Percentiles rank a stretch among this genome's conserved stretches.
Conservation (phyloP, 108 stramenopile genomes). For the Pseudonitzschia multistriata region DNA sequence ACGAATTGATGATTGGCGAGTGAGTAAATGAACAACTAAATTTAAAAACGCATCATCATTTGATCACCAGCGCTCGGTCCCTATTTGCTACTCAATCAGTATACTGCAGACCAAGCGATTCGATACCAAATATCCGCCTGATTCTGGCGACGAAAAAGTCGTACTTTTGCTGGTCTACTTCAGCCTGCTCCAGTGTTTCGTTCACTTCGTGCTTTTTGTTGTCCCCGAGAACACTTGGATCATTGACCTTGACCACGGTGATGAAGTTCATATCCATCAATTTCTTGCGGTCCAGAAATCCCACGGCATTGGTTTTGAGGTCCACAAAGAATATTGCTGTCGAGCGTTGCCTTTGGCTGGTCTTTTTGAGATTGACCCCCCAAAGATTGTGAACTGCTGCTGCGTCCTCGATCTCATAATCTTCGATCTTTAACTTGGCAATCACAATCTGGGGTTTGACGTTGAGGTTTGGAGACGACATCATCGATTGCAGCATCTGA, state of each 20-base stretch:
- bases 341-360: constrained; percentile 19
- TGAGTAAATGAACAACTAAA: too few relatives aligned
- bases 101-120: background rate
- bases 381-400: constrained; percentile 35
- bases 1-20: too few relatives aligned
- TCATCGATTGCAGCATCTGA: constrained; percentile 27
- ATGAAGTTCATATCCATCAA: constrained; percentile 34
- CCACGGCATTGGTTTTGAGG: constrained; percentile 24
- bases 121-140: constrained; percentile 28
- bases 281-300: constrained; percentile 24
- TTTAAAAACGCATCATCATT: too few relatives aligned
- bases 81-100: too few relatives aligned
- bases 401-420: constrained; percentile 24
- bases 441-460: constrained; percentile 37
- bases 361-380: constrained; percentile 42
- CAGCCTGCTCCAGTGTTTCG: constrained; percentile 31
- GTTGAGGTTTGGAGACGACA: constrained; percentile 32
- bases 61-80: background rate
- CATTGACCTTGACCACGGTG: constrained; percentile 16
- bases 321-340: constrained; percentile 38
- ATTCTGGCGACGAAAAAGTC: constrained; percentile 23
- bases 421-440: constrained; percentile 28
- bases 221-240: background rate
- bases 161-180: constrained; percentile 11
- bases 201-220: constrained; percentile 10